phyloP scores from a whole-genome alignment of 257 asterid genomes.

The Phtheirospermum japonicum region DNA sequence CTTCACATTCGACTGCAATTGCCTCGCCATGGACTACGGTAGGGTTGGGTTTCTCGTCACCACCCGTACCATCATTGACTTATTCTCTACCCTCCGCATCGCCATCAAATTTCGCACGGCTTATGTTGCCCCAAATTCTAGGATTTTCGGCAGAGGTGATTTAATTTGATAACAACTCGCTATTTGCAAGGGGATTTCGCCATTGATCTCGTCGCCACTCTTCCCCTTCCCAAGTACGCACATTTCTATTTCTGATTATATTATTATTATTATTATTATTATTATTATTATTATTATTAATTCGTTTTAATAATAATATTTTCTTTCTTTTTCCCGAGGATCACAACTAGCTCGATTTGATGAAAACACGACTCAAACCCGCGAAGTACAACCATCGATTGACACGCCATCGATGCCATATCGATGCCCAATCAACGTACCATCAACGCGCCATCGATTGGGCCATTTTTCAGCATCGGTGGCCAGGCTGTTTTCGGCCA shows the following conservation, averaged over 20 bases:
- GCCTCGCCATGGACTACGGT: conserved; percentile 50
- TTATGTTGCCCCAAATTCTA: conserved; percentile 51
- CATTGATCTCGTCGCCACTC: conserved; percentile 81
- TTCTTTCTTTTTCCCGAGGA: too few species aligned
- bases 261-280: too few species aligned
- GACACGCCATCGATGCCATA: too few species aligned
- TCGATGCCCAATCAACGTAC: too few species aligned
- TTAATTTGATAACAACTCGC: conserved; percentile 51
- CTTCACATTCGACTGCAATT: conserved; percentile 32
- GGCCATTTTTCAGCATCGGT: too few species aligned
- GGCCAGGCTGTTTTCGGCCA: too few species aligned
- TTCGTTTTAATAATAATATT: too few species aligned
- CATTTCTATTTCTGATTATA: not conserved
- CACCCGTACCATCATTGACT: conserved; percentile 56
- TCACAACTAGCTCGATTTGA: too few species aligned
- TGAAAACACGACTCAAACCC: too few species aligned
- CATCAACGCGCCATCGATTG: too few species aligned
- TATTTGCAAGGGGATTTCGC: conserved; percentile 60
- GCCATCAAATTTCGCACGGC: conserved; percentile 75
- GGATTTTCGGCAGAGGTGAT: conserved; percentile 88
- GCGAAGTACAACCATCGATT: too few species aligned
- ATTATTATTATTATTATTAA: too few species aligned
- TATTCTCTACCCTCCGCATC: conserved; percentile 65
- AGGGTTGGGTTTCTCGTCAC: conserved; percentile 41
- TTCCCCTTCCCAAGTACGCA: conserved; percentile 77